phyloP scores from a whole-genome alignment of 1,284 basidiomycete species.

The Leccinum cinnamomeum region DNA sequence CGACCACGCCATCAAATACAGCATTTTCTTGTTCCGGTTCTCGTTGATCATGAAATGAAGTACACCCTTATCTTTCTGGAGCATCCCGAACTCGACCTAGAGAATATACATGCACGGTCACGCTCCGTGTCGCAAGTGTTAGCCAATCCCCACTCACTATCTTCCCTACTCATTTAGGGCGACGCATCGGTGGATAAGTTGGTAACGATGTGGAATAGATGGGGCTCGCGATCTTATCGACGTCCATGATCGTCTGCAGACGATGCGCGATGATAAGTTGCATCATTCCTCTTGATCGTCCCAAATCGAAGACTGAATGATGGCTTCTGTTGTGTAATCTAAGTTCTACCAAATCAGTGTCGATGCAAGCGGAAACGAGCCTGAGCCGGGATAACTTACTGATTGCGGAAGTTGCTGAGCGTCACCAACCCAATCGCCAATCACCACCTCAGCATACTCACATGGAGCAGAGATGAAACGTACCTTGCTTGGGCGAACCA shows the following conservation, averaged over 20 bases:
- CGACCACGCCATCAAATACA: slow-evolving; percentile 28
- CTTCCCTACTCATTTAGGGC: slow-evolving; percentile 35
- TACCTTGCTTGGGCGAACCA: slow-evolving; percentile 35
- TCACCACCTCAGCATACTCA: background rate
- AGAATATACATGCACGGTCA: background rate
- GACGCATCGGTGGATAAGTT: slow-evolving; percentile 6
- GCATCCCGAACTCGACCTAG: slow-evolving; percentile 44
- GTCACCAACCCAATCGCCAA: background rate
- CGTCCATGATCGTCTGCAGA: slow-evolving; percentile 70
- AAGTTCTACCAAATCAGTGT: background rate
- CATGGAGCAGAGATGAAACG: slow-evolving; percentile 8
- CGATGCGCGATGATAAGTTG: slow-evolving; percentile 69
- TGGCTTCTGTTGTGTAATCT: slow-evolving; percentile 33
- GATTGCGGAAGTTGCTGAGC: slow-evolving; percentile 39
- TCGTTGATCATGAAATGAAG: slow-evolving; percentile 50
- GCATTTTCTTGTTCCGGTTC: slow-evolving; percentile 37
- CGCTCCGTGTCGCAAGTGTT: background rate
- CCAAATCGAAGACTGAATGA: slow-evolving; percentile 38
- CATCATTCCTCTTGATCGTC: slow-evolving; percentile 51
- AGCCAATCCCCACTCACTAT: slow-evolving; percentile 31
- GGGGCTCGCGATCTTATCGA: slow-evolving; percentile 47
- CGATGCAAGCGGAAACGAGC: background rate
- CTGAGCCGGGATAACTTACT: slow-evolving; percentile 7
- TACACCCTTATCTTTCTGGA: slow-evolving; percentile 44
- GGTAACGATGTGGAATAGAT: slow-evolving; percentile 19